Conservation (phyloP, 306 rosid species). For the Oxytropis ochrocephala region DNA sequence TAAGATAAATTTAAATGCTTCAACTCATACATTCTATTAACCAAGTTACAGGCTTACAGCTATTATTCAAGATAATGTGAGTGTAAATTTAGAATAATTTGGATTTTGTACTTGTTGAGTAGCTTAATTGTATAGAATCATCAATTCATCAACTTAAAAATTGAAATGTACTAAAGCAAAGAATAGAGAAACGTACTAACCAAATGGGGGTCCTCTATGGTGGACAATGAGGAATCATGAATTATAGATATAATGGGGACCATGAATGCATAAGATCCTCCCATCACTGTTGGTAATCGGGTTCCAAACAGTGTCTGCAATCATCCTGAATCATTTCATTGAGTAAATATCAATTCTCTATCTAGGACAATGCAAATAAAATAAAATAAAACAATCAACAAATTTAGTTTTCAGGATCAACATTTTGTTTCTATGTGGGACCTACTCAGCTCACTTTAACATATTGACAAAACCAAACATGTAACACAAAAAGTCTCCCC, state of each 20-base stretch:
- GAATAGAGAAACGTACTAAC: too few relatives aligned
- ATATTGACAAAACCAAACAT: not conserved
- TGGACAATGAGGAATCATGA: too few relatives aligned
- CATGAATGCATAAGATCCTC: too few relatives aligned
- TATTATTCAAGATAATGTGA: too few relatives aligned
- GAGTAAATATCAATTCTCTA: conserved; percentile 1
- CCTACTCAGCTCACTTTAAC: conserved; percentile 18
- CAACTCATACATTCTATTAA: not conserved
- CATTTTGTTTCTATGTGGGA: conserved; percentile 4
- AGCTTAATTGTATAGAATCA: too few relatives aligned
- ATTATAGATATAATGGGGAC: too few relatives aligned
- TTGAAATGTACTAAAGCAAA: too few relatives aligned
- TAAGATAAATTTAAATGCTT: not conserved
- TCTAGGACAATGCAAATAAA: conserved; percentile 6
- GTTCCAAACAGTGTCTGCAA: conserved; percentile 90
- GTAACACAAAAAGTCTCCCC: not conserved
- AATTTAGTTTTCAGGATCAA: conserved; percentile 8
- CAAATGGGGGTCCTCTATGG: too few relatives aligned
- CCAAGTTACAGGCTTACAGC: not conserved
- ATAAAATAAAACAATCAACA: not conserved
- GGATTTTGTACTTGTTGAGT: too few relatives aligned
- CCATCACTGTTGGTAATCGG: too few relatives aligned
- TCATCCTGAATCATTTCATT: conserved; percentile 60
- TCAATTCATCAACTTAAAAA: too few relatives aligned
- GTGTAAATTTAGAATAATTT: too few relatives aligned